Percentiles rank a stretch among this genome's conserved stretches.
These are phyloP conservation scores for Chaetomiaceae sp. DNA, from an alignment of 2,329 filamentous ascomycete species.

Conservation along the genomic window DNA sequence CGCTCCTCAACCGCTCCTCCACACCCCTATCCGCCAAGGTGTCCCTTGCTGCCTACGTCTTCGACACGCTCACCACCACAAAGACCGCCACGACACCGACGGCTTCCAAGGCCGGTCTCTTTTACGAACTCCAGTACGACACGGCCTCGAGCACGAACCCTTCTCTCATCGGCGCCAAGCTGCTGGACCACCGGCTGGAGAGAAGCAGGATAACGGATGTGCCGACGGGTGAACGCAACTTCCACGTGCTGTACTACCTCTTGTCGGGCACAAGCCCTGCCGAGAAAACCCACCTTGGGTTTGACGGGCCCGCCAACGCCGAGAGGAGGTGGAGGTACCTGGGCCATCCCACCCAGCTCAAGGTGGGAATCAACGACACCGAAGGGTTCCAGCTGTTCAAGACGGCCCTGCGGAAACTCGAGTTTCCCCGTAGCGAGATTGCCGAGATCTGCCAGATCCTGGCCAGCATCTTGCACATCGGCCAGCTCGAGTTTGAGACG, in stretches of 20 bases:
- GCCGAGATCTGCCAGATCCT: constrained; percentile 95
- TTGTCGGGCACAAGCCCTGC: constrained; percentile 85
- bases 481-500: constrained; percentile 89
- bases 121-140: constrained; percentile 96
- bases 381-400: constrained; percentile 98
- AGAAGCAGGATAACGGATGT: constrained; percentile 86
- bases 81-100: constrained; percentile 95
- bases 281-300: constrained; percentile 78
- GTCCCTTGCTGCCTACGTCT: constrained; percentile 89
- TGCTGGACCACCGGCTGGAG: constrained; percentile 89
- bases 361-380: constrained; percentile 91
- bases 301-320: constrained; percentile 40
- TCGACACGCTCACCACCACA: constrained; percentile 92
- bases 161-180: constrained; percentile 85
- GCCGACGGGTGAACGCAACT: constrained; percentile 92
- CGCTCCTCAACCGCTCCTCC: constrained; percentile 81
- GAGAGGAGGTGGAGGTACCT: constrained; percentile 91
- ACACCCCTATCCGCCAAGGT: constrained; percentile 91
- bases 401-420: constrained; percentile 85
- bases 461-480: constrained; percentile 92
- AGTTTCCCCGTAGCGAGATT: constrained; percentile 89
- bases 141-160: constrained; percentile 79
- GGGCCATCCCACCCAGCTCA: constrained; percentile 92
- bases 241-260: constrained; percentile 93
- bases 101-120: constrained; percentile 90